phyloP scores from a whole-genome alignment of 768 basidiomycete genomes.

The Leucocoprinus birnbaumii region DNA sequence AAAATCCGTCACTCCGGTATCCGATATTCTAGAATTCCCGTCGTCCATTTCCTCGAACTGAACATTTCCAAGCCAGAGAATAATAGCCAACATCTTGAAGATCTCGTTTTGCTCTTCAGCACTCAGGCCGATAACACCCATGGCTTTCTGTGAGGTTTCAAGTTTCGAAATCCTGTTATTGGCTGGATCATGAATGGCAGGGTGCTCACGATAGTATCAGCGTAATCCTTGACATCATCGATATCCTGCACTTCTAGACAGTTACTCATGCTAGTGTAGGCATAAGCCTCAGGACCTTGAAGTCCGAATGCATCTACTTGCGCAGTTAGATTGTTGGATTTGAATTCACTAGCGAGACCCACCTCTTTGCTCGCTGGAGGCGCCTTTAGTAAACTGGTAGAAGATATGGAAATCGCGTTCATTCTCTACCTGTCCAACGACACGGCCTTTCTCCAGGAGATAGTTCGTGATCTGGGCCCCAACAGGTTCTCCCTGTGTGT shows the following conservation, averaged over 20 bases:
- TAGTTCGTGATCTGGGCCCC: conserved; percentile 99
- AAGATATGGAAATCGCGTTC: conserved; percentile 99
- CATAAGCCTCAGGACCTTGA: conserved; percentile 94
- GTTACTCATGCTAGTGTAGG: conserved; percentile 89
- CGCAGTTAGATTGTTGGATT: conserved; percentile 12
- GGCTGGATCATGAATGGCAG: background rate
- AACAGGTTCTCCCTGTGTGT: conserved; percentile 86
- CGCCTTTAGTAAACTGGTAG: conserved; percentile 98
- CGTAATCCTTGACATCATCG: conserved; percentile 84
- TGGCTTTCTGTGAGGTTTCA: conserved; percentile 80
- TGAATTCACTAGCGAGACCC: conserved; percentile 18
- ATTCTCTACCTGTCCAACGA: conserved; percentile 94
- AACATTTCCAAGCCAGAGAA: conserved; percentile 97
- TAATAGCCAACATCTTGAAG: conserved; percentile 85
- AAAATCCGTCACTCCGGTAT: conserved; percentile 91
- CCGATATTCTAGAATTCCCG: conserved; percentile 79
- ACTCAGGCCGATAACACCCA: conserved; percentile 89
- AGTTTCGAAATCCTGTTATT: conserved; percentile 7
- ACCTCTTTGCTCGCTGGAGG: conserved; percentile 88
- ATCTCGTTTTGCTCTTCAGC: conserved; percentile 87
- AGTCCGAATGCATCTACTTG: conserved; percentile 85
- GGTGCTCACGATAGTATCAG: conserved; percentile 81
- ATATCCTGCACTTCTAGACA: conserved; percentile 91
- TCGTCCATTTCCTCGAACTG: conserved; percentile 87
- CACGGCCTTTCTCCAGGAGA: conserved; percentile 92